These are phyloP conservation scores for Talaromyces stipitatus DNA, from an alignment of 495 filamentous ascomycete genomes.

Conservation along the genomic window DNA sequence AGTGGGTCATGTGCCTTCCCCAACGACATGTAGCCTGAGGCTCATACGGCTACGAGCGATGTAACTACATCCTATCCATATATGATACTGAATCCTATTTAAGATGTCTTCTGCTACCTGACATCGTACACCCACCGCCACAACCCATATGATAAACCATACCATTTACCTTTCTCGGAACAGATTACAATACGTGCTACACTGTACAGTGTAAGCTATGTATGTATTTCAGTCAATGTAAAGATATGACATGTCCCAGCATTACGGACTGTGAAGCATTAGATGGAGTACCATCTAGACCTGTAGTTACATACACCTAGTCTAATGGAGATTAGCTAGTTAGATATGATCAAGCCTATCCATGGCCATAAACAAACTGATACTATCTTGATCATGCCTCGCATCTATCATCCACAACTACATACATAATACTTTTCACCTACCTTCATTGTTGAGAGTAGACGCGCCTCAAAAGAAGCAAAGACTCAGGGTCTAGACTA, in stretches of 20 bases:
- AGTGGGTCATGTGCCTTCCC: neutral
- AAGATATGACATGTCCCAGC: neutral
- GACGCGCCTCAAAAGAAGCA: neutral
- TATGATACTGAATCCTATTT: neutral
- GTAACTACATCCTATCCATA: neutral
- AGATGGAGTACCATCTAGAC: too few species aligned
- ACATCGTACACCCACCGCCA: too few species aligned
- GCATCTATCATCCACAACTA: too few species aligned
- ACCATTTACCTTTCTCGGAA: neutral
- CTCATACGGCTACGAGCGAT: neutral
- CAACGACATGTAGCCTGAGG: neutral
- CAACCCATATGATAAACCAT: neutral
- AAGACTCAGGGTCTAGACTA: neutral
- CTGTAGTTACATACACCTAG: neutral
- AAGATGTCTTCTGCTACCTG: neutral
- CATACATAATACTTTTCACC: neutral
- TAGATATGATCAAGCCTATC: too few species aligned
- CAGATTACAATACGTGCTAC: neutral
- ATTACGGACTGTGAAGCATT: too few species aligned
- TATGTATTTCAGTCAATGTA: neutral
- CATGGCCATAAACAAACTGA: too few species aligned
- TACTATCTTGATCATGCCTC: too few species aligned
- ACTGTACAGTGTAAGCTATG: neutral
- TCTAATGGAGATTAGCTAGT: too few species aligned
- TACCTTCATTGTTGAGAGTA: neutral